phyloP scores from a whole-genome alignment of 768 basidiomycete genomes.

The Tremella yokohamensis region DNA sequence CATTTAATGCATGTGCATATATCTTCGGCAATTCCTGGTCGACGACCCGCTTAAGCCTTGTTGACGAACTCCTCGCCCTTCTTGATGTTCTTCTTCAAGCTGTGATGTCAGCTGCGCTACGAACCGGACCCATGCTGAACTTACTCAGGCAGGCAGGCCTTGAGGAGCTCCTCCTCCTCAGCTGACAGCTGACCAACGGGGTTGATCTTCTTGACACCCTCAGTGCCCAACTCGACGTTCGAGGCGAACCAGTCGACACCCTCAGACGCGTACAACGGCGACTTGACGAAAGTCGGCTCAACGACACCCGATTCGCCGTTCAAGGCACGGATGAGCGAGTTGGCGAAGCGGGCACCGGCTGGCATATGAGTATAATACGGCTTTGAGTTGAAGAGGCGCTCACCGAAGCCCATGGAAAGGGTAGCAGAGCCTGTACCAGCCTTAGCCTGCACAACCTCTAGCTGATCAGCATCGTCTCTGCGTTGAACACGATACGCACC shows the following conservation, averaged over 20 bases:
- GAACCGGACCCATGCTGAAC: too few relatives aligned
- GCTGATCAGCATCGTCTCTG: neutral
- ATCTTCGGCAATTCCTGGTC: too few relatives aligned
- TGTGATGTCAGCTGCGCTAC: slow-evolving; percentile 16
- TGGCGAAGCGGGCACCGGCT: slow-evolving; percentile 82
- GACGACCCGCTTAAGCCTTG: too few relatives aligned
- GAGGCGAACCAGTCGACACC: slow-evolving; percentile 89
- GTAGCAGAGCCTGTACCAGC: slow-evolving; percentile 74
- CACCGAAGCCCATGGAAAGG: slow-evolving; percentile 77
- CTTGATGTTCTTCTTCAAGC: slow-evolving; percentile 93
- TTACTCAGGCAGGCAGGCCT: slow-evolving; percentile 72
- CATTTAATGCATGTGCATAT: too few relatives aligned
- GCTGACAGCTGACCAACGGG: slow-evolving; percentile 71
- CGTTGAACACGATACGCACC: slow-evolving; percentile 56
- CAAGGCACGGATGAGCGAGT: slow-evolving; percentile 74
- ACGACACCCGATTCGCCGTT: slow-evolving; percentile 84
- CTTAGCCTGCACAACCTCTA: slow-evolving; percentile 93
- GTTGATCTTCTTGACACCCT: slow-evolving; percentile 77
- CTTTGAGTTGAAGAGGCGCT: slow-evolving; percentile 69
- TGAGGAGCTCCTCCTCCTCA: slow-evolving; percentile 70
- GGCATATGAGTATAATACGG: neutral
- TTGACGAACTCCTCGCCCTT: slow-evolving; percentile 64
- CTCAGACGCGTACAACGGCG: slow-evolving; percentile 61
- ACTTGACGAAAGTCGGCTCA: slow-evolving; percentile 75
- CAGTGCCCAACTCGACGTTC: slow-evolving; percentile 75